Evolutionary conservation across 2,329 filamentous ascomycete genomes (phyloP).

Genomic region (Stagonosporopsis vannaccii): DNA sequence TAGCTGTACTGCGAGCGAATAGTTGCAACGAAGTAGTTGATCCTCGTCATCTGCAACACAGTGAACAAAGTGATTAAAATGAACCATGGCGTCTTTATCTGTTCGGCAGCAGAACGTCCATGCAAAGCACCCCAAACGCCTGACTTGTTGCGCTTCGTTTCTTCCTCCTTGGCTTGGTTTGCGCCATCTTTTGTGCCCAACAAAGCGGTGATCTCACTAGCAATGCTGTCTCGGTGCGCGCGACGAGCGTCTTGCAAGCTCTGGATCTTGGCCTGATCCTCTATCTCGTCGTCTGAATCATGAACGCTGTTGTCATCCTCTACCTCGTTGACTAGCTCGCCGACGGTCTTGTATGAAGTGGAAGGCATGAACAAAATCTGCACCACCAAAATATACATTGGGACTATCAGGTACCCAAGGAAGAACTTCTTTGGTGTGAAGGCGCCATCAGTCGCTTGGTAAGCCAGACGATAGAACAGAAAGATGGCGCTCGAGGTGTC

Average conservation of each 20-base stretch:
- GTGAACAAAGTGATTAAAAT: constrained; percentile 84
- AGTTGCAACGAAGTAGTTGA: constrained; percentile 94
- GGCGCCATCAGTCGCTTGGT: constrained; percentile 51
- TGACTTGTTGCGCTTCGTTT: constrained; percentile 71
- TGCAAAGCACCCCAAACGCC: constrained; percentile 91
- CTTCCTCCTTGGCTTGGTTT: constrained; percentile 69
- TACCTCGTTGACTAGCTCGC: constrained; percentile 79
- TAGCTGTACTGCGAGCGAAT: constrained; percentile 82
- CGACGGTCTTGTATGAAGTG: constrained; percentile 64
- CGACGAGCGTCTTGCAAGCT: constrained; percentile 63
- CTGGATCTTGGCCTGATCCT: constrained; percentile 56
- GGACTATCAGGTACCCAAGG: constrained; percentile 58
- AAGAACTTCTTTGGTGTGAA: constrained; percentile 60
- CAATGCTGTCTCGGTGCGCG: constrained; percentile 67
- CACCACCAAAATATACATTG: constrained; percentile 52
- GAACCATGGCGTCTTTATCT: constrained; percentile 85
- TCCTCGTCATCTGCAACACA: constrained; percentile 69
- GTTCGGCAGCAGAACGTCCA: constrained; percentile 70
- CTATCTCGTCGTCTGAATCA: constrained; percentile 63
- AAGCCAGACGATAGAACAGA: constrained; percentile 56
- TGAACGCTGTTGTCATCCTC: constrained; percentile 62
- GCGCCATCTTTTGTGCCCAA: constrained; percentile 71
- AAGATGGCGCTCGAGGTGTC: constrained; percentile 60
- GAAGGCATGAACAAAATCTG: constrained; percentile 58
- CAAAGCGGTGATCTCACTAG: constrained; percentile 75